These are phyloP conservation scores for Waitea zeae DNA, from an alignment of 1,284 basidiomycete species.

Conservation along the genomic window DNA sequence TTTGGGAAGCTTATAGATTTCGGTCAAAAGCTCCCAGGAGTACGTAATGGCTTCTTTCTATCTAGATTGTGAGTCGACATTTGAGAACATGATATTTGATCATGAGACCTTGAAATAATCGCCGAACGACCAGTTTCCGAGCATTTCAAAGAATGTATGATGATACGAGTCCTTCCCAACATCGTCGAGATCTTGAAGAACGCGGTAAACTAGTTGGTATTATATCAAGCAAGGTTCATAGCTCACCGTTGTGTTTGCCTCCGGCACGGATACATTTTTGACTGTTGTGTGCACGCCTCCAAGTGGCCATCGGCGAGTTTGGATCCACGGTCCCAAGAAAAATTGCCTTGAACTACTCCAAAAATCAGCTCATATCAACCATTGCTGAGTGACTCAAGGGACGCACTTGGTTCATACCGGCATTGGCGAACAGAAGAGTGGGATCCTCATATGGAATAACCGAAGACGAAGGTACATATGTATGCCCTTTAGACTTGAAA, in stretches of 20 bases:
- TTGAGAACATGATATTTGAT: neutral
- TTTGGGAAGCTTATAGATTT: slow-evolving; percentile 75
- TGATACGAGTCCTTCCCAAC: slow-evolving; percentile 96
- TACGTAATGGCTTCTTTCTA: slow-evolving; percentile 85
- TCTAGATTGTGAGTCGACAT: slow-evolving; percentile 3
- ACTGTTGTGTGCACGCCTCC: slow-evolving; percentile 88
- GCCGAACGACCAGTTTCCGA: slow-evolving; percentile 99
- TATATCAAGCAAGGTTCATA: neutral
- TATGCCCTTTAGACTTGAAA: slow-evolving; percentile 71
- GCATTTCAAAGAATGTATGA: slow-evolving; percentile 99
- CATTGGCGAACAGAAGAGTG: slow-evolving; percentile 94
- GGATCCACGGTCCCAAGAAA: slow-evolving; percentile 96
- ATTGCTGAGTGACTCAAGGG: slow-evolving; percentile 4
- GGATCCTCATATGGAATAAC: slow-evolving; percentile 97
- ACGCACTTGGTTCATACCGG: slow-evolving; percentile 84
- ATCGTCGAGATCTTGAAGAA: slow-evolving; percentile 74
- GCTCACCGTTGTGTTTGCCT: slow-evolving; percentile 89
- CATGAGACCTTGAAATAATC: slow-evolving; percentile 91
- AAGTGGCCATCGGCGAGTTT: slow-evolving; percentile 71
- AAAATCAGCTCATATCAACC: slow-evolving; percentile 2
- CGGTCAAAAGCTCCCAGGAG: slow-evolving; percentile 90
- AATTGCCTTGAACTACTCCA: slow-evolving; percentile 82
- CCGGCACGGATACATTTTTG: slow-evolving; percentile 98
- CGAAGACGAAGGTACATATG: slow-evolving; percentile 84
- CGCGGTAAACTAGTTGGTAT: slow-evolving; percentile 5